Percentiles rank a stretch among this genome's conserved stretches.
Conservation (phyloP, 345 rosid species). For the Acer campestre region DNA sequence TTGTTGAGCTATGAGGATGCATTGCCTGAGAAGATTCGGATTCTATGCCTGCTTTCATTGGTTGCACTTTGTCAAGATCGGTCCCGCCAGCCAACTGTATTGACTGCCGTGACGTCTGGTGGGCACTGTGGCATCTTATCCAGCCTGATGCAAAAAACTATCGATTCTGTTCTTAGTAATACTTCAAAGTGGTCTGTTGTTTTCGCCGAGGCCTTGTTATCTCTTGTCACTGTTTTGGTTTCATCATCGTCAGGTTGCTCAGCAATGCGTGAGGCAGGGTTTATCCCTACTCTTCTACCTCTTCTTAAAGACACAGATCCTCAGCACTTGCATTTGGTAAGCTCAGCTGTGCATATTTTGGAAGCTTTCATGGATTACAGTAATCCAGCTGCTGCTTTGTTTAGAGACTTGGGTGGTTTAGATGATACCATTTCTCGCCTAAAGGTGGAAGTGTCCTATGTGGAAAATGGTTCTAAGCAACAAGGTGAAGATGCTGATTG, state of each 20-base stretch:
- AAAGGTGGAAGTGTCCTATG: conserved; percentile 72
- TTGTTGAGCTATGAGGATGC: conserved; percentile 80
- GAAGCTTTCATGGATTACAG: conserved; percentile 97
- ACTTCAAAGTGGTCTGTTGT: conserved; percentile 77
- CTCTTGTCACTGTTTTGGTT: conserved; percentile 88
- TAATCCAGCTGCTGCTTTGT: conserved; percentile 89
- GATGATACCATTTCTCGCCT: conserved; percentile 89
- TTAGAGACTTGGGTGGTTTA: conserved; percentile 95
- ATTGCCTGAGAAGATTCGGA: conserved; percentile 85
- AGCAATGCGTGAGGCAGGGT: conserved; percentile 95
- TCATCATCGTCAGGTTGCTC: conserved; percentile 92
- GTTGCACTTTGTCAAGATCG: conserved; percentile 96
- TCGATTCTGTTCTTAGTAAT: conserved; percentile 71
- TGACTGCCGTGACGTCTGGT: conserved; percentile 89
- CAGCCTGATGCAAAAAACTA: conserved; percentile 89
- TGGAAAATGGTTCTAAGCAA: conserved; percentile 58
- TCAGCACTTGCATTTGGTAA: conserved; percentile 89
- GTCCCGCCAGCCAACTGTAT: conserved; percentile 77
- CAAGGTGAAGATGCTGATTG: conserved; percentile 54
- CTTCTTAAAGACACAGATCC: conserved; percentile 92
- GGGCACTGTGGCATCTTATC: conserved; percentile 90
- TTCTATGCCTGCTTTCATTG: conserved; percentile 73
- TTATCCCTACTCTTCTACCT: conserved; percentile 88
- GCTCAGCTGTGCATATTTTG: conserved; percentile 82
- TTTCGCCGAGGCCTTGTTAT: conserved; percentile 86